These are phyloP conservation scores for Silene uniflora DNA, from an alignment of 148 eudicot genomes.

Conservation along the genomic window DNA sequence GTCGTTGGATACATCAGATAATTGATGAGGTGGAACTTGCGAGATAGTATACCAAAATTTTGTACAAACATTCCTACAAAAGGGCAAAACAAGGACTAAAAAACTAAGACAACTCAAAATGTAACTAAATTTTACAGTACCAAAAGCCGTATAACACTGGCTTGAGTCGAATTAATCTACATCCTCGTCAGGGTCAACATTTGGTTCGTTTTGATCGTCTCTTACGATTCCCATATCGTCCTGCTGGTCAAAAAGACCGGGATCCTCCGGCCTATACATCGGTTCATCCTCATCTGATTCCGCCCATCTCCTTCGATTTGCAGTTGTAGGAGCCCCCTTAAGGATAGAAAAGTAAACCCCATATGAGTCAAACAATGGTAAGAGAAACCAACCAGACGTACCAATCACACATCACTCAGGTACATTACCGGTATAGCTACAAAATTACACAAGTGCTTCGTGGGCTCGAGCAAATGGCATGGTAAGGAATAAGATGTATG, in stretches of 20 bases:
- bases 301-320: conserved; percentile 63
- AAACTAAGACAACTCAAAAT: too few relatives aligned
- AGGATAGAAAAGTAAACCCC: neutral
- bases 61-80: conserved; percentile 2
- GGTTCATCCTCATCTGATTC: conserved; percentile 95
- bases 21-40: too few relatives aligned
- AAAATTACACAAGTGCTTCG: too few relatives aligned
- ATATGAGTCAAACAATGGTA: neutral
- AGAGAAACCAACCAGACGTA: too few relatives aligned
- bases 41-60: neutral
- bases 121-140: neutral
- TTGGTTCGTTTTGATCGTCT: conserved; percentile 29
- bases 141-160: neutral
- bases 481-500: neutral
- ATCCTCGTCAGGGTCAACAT: conserved; percentile 24
- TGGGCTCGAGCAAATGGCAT: too few relatives aligned
- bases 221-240: conserved; percentile 42
- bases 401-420: conserved; percentile 2
- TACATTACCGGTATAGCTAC: too few relatives aligned
- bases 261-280: conserved; percentile 35
- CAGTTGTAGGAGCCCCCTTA: conserved; percentile 53
- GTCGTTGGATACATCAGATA: too few relatives aligned
- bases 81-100: neutral
- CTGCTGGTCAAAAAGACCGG: conserved; percentile 46
- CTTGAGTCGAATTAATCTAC: conserved; percentile 9